phyloP scores from a whole-genome alignment of 176 grass and related monocot species.

The Oryza glaberrima region DNA sequence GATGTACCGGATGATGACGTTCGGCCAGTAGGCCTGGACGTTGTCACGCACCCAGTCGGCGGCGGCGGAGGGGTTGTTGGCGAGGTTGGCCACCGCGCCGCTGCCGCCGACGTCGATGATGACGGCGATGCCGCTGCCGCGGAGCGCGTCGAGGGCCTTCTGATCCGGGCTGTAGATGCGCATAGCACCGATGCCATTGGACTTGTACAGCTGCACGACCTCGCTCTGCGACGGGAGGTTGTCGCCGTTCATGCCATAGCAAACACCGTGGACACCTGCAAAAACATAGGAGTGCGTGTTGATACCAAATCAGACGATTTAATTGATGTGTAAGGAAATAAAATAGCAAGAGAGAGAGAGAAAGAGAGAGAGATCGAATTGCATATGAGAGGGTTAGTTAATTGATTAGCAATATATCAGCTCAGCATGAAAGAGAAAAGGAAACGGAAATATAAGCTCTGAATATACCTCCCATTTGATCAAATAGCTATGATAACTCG shows the following conservation, averaged over 20 bases:
- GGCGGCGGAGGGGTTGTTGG: slow-evolving; percentile 3
- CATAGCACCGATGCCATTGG: slow-evolving; percentile 52
- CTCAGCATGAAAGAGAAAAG: too few species aligned
- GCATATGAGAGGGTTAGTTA: too few species aligned
- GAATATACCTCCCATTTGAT: too few species aligned
- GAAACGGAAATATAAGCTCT: too few species aligned
- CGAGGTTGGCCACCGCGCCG: slow-evolving; percentile 27
- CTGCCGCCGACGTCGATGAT: slow-evolving; percentile 45
- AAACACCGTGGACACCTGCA: slow-evolving; percentile 49
- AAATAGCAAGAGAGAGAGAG: too few species aligned
- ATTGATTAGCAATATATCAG: too few species aligned
- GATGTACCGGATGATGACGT: slow-evolving; percentile 40
- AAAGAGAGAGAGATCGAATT: too few species aligned
- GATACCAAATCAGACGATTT: too few species aligned
- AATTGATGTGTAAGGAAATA: too few species aligned
- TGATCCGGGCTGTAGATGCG: slow-evolving; percentile 57
- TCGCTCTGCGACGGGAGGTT: slow-evolving; percentile 53
- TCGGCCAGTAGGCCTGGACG: slow-evolving; percentile 22
- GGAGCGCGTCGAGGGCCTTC: slow-evolving; percentile 43
- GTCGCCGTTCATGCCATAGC: slow-evolving; percentile 52
- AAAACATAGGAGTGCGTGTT: background rate
- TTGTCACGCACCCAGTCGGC: slow-evolving; percentile 42
- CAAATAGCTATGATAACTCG: too few species aligned
- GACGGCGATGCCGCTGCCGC: slow-evolving; percentile 43
- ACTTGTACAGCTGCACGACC: slow-evolving; percentile 57